Conservation (phyloP, 495 filamentous ascomycete genomes). For the Tuber melanosporum region DNA sequence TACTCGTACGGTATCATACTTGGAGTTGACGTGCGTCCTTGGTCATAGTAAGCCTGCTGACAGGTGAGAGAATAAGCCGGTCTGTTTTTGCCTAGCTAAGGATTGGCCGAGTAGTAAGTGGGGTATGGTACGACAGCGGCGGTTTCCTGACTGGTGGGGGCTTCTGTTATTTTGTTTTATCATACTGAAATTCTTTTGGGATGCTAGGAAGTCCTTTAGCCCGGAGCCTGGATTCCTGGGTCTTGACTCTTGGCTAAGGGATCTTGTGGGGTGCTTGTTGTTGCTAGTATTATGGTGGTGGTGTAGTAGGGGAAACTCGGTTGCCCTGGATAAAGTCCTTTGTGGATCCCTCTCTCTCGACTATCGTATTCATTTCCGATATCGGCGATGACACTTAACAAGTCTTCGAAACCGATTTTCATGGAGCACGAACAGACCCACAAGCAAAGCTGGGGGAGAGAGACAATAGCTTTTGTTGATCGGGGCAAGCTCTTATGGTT, state of each 20-base stretch:
- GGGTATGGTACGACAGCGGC: background rate
- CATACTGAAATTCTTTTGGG: background rate
- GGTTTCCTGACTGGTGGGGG: background rate
- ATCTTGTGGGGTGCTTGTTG: background rate
- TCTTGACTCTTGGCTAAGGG: background rate
- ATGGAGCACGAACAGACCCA: background rate
- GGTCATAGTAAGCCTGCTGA: background rate
- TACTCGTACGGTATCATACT: too few relatives aligned
- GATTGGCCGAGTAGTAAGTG: background rate
- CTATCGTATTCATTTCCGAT: background rate
- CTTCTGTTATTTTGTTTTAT: background rate
- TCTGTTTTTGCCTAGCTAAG: background rate
- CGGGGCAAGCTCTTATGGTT: background rate
- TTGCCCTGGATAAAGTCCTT: background rate
- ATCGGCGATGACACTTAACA: background rate
- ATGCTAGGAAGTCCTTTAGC: background rate
- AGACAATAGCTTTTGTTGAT: background rate
- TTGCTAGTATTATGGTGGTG: background rate
- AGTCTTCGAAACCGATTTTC: background rate
- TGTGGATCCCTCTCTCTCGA: background rate
- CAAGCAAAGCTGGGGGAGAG: background rate
- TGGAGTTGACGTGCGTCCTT: background rate
- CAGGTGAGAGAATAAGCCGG: background rate
- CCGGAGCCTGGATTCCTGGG: background rate
- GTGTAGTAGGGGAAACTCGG: background rate